Conservation (phyloP, 2,329 filamentous ascomycete species). For the Fusarium agapanthi region DNA sequence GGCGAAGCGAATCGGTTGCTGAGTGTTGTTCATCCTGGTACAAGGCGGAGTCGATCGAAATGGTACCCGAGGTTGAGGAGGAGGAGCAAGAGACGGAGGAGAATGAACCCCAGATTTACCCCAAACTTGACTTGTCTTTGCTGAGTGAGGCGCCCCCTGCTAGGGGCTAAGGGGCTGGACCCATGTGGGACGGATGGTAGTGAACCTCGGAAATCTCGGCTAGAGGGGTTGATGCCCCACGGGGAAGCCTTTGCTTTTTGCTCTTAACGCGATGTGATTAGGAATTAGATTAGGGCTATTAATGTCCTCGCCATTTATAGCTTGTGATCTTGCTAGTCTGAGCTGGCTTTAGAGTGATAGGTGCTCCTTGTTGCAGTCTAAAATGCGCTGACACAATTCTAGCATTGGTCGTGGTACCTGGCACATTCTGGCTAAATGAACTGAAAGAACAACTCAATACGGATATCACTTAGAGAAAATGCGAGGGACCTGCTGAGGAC, state of each 20-base stretch:
- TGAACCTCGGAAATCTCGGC: conserved; percentile 9
- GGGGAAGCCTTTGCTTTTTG: not conserved
- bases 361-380: not conserved
- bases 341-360: not conserved
- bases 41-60: not conserved
- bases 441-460: not conserved
- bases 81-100: not conserved
- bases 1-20: conserved; percentile 29
- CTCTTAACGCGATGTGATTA: not conserved
- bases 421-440: not conserved
- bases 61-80: conserved; percentile 20
- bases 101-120: conserved; percentile 26
- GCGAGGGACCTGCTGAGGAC: not conserved
- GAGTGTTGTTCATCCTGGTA: conserved; percentile 26
- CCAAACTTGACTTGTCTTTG: not conserved
- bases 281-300: not conserved
- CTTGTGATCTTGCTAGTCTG: not conserved
- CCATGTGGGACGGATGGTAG: not conserved
- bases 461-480: too few relatives aligned
- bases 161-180: conserved; percentile 3
- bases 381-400: not conserved
- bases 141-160: not conserved
- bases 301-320: fast-evolving
- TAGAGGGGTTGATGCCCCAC: not conserved
- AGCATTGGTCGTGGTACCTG: not conserved